These are phyloP conservation scores for Liquidambar formosana DNA, from an alignment of 164 flowering plant genomes.

Conservation along the genomic window DNA sequence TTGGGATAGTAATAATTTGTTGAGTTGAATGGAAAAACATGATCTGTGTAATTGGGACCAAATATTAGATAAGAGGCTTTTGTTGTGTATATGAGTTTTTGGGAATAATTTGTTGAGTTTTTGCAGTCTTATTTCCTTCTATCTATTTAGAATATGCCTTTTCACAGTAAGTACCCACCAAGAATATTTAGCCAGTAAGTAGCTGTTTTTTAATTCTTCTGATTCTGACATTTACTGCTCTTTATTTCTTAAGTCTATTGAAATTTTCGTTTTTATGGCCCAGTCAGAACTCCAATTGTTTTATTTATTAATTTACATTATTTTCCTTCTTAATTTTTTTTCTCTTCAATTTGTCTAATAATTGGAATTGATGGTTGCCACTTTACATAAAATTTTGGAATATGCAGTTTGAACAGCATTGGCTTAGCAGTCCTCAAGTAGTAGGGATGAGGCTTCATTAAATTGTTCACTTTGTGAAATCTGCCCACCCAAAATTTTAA, in stretches of 20 bases:
- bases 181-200: not conserved
- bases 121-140: not conserved
- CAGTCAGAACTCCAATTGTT: not conserved
- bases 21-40: not conserved
- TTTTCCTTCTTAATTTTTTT: too few relatives aligned
- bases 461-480: not conserved
- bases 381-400: not conserved
- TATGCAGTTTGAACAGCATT: not conserved
- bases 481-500: not conserved
- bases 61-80: too few relatives aligned
- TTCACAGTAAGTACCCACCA: not conserved
- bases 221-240: not conserved
- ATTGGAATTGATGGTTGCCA: not conserved
- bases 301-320: too few relatives aligned
- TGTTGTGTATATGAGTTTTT: too few relatives aligned
- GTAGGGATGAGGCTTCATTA: not conserved
- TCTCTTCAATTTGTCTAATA: not conserved
- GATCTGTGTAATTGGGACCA: not conserved
- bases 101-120: not conserved
- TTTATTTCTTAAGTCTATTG: not conserved
- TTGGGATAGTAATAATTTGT: not conserved
- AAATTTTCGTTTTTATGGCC: not conserved
- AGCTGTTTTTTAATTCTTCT: not conserved
- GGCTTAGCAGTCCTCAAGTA: not conserved
- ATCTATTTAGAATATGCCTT: not conserved